These are phyloP conservation scores for Penicillium odoratum DNA, from an alignment of 495 filamentous ascomycete species.

Conservation along the genomic window DNA sequence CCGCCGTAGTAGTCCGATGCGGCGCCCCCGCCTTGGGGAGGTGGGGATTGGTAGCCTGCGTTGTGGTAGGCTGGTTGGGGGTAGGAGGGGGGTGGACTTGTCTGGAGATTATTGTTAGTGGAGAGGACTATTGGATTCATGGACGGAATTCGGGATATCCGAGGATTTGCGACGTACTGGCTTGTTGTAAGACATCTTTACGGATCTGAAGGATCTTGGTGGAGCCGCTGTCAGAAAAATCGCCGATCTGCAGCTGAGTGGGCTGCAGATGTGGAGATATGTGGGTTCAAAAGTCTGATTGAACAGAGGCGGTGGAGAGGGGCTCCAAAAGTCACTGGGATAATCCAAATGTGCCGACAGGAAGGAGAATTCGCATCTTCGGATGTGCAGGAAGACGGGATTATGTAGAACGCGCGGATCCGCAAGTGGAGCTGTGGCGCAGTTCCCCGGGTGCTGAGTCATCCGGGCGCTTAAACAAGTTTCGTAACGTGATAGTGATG, in stretches of 20 bases:
- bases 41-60: constrained; percentile 21
- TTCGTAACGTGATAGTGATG: not conserved
- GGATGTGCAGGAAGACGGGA: constrained; percentile 4
- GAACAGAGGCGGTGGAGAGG: not conserved
- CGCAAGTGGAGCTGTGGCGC: constrained; percentile 21
- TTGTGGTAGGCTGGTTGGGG: constrained; percentile 29
- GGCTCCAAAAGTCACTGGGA: not conserved
- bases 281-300: not conserved
- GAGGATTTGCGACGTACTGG: constrained; percentile 28
- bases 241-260: constrained; percentile 8
- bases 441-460: constrained; percentile 20
- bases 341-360: not conserved
- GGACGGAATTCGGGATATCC: too few relatives aligned
- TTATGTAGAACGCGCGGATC: constrained; percentile 19
- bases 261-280: not conserved
- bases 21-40: constrained; percentile 10
- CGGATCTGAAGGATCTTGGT: not conserved
- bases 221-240: constrained; percentile 5
- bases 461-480: not conserved
- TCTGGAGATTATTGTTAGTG: constrained; percentile 25
- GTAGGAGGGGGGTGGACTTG: constrained; percentile 44
- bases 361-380: not conserved
- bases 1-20: constrained; percentile 16
- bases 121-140: not conserved
- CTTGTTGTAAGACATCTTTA: constrained; percentile 39